phyloP scores from a whole-genome alignment of 192 early-diverging fungal species.

The Entomortierella chlamydospora region DNA sequence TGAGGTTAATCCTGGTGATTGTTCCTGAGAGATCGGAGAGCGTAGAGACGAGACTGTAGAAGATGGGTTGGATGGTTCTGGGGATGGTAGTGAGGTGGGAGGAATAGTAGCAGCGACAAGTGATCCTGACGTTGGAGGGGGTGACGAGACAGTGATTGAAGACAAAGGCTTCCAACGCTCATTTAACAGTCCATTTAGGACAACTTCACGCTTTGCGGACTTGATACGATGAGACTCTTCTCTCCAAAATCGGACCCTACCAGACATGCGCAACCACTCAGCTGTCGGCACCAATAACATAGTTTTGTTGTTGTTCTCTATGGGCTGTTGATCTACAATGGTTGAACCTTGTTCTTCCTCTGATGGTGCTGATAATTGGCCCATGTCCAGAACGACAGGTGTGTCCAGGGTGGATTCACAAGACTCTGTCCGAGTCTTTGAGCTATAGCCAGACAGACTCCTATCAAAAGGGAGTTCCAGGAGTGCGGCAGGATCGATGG shows the following conservation, averaged over 20 bases:
- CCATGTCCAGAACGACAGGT: constrained; percentile 40
- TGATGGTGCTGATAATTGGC: not conserved
- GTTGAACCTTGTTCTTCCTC: not conserved
- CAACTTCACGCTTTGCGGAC: constrained; percentile 19
- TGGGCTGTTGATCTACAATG: not conserved
- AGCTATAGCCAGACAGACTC: constrained; percentile 39
- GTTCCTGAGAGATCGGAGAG: not conserved
- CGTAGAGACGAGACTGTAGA: constrained; percentile 1
- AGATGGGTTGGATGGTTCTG: not conserved
- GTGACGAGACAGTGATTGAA: constrained; percentile 1
- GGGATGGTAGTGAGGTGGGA: constrained; percentile 1
- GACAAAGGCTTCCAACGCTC: constrained; percentile 31
- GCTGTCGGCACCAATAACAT: constrained; percentile 40
- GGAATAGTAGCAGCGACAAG: constrained; percentile 2
- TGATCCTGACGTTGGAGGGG: constrained; percentile 29
- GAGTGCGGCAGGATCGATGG: constrained; percentile 18
- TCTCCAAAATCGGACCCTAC: constrained; percentile 40
- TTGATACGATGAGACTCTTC: constrained; percentile 46
- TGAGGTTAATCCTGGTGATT: not conserved
- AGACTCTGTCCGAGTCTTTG: constrained; percentile 29
- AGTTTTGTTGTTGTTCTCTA: constrained; percentile 10
- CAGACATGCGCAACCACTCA: constrained; percentile 33
- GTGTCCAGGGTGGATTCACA: constrained; percentile 13
- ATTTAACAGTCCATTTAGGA: constrained; percentile 17
- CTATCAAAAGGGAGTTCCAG: constrained; percentile 39